Evolutionary conservation across 192 early-diverging fungal species (phyloP).

Genomic region (Lobosporangium transversale): DNA sequence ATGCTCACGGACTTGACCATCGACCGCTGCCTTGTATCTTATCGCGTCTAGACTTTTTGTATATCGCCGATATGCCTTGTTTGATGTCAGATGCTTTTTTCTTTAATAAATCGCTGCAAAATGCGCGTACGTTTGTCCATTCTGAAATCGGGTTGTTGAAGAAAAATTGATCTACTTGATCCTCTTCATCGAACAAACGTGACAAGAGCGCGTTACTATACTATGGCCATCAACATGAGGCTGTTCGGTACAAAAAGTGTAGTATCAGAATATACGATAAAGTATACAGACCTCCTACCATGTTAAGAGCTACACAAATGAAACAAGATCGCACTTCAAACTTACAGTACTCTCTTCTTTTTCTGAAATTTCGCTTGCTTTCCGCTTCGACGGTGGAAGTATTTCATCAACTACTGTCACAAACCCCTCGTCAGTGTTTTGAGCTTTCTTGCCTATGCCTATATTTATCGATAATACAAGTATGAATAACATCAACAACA

Average conservation of each 20-base stretch:
- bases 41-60: conserved; percentile 1
- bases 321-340: conserved; percentile 1
- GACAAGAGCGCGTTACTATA: not conserved
- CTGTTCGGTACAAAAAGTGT: not conserved
- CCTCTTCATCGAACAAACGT: conserved; percentile 3
- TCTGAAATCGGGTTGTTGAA: conserved; percentile 2
- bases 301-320: conserved; percentile 1
- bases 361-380: not conserved
- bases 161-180: conserved; percentile 7
- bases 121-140: conserved; percentile 5
- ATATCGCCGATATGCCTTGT: conserved; percentile 3
- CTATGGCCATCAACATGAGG: not conserved
- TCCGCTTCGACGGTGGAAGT: not conserved
- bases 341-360: conserved; percentile 1
- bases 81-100: not conserved
- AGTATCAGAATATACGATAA: conserved; percentile 1
- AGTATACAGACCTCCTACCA: not conserved
- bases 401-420: conserved; percentile 1
- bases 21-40: conserved; percentile 2
- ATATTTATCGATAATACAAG: not conserved
- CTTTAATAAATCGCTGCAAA: conserved; percentile 5
- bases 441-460: not conserved
- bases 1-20: not conserved
- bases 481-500: not conserved
- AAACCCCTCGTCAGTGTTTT: not conserved